Conservation (phyloP, 441 rosid species). For the Pelargonium australe region DNA sequence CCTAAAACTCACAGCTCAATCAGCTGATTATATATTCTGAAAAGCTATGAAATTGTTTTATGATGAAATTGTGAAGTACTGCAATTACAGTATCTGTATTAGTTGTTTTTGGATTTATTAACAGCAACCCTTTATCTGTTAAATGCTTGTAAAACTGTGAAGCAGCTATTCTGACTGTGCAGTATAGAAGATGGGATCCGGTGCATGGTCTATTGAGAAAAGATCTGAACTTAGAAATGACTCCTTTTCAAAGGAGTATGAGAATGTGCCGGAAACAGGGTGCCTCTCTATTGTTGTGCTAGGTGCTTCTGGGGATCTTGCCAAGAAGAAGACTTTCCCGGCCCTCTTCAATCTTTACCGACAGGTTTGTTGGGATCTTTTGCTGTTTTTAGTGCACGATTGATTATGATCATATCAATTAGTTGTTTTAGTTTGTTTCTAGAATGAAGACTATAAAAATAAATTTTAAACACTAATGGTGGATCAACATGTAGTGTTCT, state of each 20-base stretch:
- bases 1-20: neutral
- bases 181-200: slow-evolving; percentile 46
- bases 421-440: neutral
- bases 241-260: slow-evolving; percentile 41
- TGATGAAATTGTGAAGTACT: neutral
- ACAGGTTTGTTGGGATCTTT: slow-evolving; percentile 42
- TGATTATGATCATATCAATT: neutral
- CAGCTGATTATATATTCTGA: neutral
- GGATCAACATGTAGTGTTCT: neutral
- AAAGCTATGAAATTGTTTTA: neutral
- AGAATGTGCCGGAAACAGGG: slow-evolving; percentile 52
- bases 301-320: slow-evolving; percentile 99
- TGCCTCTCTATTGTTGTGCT: slow-evolving; percentile 82
- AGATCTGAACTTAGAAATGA: slow-evolving; percentile 49
- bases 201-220: slow-evolving; percentile 57
- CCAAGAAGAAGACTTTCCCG: slow-evolving; percentile 98
- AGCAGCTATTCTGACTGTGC: neutral
- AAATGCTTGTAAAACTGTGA: neutral
- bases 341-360: slow-evolving; percentile 86
- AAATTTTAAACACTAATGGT: neutral
- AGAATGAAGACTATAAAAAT: neutral
- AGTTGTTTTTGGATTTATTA: neutral
- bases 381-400: neutral
- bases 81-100: neutral
- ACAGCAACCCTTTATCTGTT: neutral